Evolutionary conservation across 345 rosid genomes (phyloP).

Genomic region (Eucalyptus cloeziana): DNA sequence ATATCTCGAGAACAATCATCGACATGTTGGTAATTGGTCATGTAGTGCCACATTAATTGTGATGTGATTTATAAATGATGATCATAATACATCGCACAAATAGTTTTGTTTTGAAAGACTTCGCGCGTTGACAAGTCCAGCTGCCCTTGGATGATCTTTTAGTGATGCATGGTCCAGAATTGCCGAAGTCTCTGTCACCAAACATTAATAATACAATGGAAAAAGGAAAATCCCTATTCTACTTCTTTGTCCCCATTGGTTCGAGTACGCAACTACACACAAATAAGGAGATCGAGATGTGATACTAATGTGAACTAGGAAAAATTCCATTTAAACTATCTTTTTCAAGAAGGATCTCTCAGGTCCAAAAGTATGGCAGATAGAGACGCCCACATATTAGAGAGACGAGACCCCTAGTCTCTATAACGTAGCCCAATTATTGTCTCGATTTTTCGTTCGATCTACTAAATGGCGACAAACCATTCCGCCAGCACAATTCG

Average conservation of each 20-base stretch:
- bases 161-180: background rate
- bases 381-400: background rate
- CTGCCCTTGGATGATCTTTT: background rate
- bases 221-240: background rate
- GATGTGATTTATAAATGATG: background rate
- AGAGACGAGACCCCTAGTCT: background rate
- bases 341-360: background rate
- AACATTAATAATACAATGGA: background rate
- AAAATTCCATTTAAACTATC: background rate
- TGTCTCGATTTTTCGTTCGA: background rate
- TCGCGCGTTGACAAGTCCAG: background rate
- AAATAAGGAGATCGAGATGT: background rate
- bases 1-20: background rate
- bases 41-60: background rate
- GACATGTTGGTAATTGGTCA: background rate
- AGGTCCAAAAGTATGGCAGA: background rate
- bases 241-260: background rate
- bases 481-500: background rate
- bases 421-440: background rate
- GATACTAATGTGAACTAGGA: background rate
- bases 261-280: background rate
- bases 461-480: background rate
- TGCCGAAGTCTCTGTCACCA: background rate
- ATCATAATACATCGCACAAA: background rate
- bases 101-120: background rate